A percentile compares a stretch with the other conserved stretches of the same genome.
phyloP scores from a whole-genome alignment of 2,329 filamentous ascomycete genomes.

The Colletotrichum somersetense region DNA sequence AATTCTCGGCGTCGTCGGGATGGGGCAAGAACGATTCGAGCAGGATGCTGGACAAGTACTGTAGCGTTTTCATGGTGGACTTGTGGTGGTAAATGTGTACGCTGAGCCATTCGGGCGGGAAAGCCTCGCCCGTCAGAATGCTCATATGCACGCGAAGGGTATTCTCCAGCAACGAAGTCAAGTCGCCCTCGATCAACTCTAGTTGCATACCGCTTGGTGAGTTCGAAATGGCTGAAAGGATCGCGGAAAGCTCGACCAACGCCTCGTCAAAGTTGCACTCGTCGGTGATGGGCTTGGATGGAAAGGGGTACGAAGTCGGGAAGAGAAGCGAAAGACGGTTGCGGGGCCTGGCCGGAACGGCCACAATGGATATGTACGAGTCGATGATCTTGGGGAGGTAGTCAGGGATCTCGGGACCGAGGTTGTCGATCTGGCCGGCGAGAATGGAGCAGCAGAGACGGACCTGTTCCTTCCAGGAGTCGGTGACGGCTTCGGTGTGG shows the following conservation, averaged over 20 bases:
- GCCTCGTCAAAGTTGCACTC: constrained; percentile 82
- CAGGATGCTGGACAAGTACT: constrained; percentile 84
- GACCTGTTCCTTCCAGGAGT: constrained; percentile 93
- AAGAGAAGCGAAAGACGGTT: constrained; percentile 88
- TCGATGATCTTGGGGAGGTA: constrained; percentile 93
- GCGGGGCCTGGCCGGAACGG: constrained; percentile 64
- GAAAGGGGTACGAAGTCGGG: constrained; percentile 90
- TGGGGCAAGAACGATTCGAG: constrained; percentile 88
- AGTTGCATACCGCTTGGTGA: constrained; percentile 80
- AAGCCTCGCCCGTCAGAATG: constrained; percentile 89
- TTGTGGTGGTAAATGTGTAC: constrained; percentile 94
- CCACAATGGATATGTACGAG: constrained; percentile 84
- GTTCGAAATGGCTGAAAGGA: constrained; percentile 85
- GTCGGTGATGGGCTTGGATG: constrained; percentile 74
- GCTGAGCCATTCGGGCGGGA: constrained; percentile 90
- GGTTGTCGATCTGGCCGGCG: constrained; percentile 83
- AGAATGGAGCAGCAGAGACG: constrained; percentile 93
- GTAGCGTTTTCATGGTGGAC: constrained; percentile 86
- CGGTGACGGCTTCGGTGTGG: constrained; percentile 75
- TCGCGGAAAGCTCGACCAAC: constrained; percentile 87
- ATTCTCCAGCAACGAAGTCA: constrained; percentile 81
- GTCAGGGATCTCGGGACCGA: constrained; percentile 85
- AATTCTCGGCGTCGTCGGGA: constrained; percentile 90
- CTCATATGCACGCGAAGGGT: constrained; percentile 88
- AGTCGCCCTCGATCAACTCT: constrained; percentile 79